Percentiles rank a stretch among this genome's conserved stretches.
Evolutionary conservation across 495 filamentous ascomycete genomes (phyloP).

Genomic region (Hypoxylon crocopeplum): DNA sequence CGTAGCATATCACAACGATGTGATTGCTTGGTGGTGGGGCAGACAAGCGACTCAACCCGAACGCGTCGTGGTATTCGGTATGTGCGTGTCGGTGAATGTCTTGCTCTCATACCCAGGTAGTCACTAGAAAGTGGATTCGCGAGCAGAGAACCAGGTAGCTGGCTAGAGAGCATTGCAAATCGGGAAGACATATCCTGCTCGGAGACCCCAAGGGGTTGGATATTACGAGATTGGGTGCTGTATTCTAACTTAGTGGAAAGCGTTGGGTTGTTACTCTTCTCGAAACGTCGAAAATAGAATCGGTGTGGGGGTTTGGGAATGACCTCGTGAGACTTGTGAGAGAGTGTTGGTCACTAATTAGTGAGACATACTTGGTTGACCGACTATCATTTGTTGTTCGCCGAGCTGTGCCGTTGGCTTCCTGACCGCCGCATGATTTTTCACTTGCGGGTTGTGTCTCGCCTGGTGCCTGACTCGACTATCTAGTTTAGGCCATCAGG

Average conservation of each 20-base stretch:
- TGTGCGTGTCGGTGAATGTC: slow-evolving; percentile 13
- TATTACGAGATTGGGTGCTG: background rate
- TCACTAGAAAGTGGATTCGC: slow-evolving; percentile 16
- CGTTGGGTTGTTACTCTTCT: background rate
- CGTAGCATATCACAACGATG: slow-evolving; percentile 22
- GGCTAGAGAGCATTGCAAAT: slow-evolving; percentile 11
- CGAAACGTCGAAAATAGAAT: slow-evolving; percentile 4
- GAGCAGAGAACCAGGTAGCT: slow-evolving; percentile 9
- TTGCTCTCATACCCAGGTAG: slow-evolving; percentile 8
- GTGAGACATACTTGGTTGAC: slow-evolving; percentile 18
- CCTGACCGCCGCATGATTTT: slow-evolving; percentile 31
- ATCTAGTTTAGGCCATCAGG: background rate
- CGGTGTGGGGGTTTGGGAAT: slow-evolving; percentile 20
- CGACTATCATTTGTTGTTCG: slow-evolving; percentile 27
- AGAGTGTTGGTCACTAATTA: slow-evolving; percentile 19
- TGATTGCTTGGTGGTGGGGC: slow-evolving; percentile 28
- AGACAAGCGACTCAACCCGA: slow-evolving; percentile 5
- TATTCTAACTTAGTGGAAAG: background rate
- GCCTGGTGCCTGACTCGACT: slow-evolving; percentile 6
- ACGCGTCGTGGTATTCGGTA: slow-evolving; percentile 1
- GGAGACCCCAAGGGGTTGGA: background rate
- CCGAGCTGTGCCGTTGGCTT: slow-evolving; percentile 35
- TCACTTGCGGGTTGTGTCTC: slow-evolving; percentile 14
- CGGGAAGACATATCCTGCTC: background rate
- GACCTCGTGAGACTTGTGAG: slow-evolving; percentile 11